phyloP scores from a whole-genome alignment of 192 early-diverging fungal species.

The Backusella westeae region DNA sequence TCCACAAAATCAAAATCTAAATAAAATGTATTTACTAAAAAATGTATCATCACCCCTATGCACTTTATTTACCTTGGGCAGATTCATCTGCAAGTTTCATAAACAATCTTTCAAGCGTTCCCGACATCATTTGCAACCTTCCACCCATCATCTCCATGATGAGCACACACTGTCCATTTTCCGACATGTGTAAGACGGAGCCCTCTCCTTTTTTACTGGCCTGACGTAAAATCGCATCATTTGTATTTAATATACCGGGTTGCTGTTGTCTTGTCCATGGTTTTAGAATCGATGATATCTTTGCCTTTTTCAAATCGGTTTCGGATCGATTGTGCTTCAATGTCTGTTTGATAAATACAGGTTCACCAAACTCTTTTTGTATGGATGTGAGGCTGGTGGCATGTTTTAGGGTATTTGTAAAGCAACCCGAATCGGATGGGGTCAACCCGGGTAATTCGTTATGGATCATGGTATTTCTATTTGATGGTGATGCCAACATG shows the following conservation, averaged over 20 bases:
- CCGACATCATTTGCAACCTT: constrained; percentile 56
- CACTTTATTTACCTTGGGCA: constrained; percentile 45
- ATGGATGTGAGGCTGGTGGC: constrained; percentile 14
- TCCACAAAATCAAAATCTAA: constrained; percentile 71
- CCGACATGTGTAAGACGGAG: constrained; percentile 44
- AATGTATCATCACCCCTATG: background rate
- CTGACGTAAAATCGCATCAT: background rate
- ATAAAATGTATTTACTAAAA: background rate
- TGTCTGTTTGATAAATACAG: constrained; percentile 21
- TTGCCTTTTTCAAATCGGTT: constrained; percentile 18
- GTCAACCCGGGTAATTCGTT: background rate
- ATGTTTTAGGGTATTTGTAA: background rate
- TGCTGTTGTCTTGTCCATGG: background rate
- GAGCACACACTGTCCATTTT: constrained; percentile 56
- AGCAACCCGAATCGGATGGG: constrained; percentile 2
- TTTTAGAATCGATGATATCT: constrained; percentile 4
- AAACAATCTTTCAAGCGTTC: constrained; percentile 63
- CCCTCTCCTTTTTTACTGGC: constrained; percentile 10
- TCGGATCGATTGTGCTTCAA: constrained; percentile 32
- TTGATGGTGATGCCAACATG: constrained; percentile 24
- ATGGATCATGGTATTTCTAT: constrained; percentile 17
- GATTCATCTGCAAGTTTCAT: constrained; percentile 61
- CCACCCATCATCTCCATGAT: constrained; percentile 53
- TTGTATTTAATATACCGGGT: background rate
- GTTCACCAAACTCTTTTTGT: constrained; percentile 22